Base-by-base conservation (phyloP, 768 basidiomycete genomes). In the Daedaleopsis sinensis region DNA sequence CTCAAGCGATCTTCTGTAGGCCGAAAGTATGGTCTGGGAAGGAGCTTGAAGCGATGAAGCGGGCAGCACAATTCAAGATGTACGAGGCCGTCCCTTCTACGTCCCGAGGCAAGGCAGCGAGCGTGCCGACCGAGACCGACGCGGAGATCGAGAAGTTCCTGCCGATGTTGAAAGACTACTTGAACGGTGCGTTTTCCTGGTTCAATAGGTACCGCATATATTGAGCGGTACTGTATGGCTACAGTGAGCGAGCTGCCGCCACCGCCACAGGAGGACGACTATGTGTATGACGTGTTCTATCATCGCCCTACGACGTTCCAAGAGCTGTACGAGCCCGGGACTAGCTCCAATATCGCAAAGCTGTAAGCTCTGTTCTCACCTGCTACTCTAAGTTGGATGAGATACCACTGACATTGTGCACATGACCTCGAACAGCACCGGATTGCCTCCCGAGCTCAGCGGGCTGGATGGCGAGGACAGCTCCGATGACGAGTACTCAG, bases 251-350 rank as follows among this genome's bases (percentile, higher is more conserved):
- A 77, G 44, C 58, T 76, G 8, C 16, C 52, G 9, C 64, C 59
- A 9, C 62, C 59, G 5, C 19, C 56, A 3, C 23, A 68, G n/a
- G 71, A 72, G 5, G 80, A 80, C 27, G 91, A 92, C 66, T 93
- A 90, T 65, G 91, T 93, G 23, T 93, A 88, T 85, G 91, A 93
- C 67, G 84, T 93, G 21, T 93, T 92, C 69, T 92, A 91, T 66
- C 89, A 88, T 64, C 79, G 86, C 23, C 86, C 87, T 0, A 79
- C 80, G 19, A 80, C 84, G 12, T 71, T 84, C 43, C 79, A 79
- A 18, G 86, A 89, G 72, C 86, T 87, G 81, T 84, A 83, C 57
- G 67, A 68, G 19, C 79, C 82, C 19, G 78, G 77, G 8, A 16
- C 54, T n/a, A 78, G 78, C 1, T 82, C 84, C 6, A 81, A 81